Conservation (phyloP, 495 filamentous ascomycete species). For the Sphaerosporella brunnea region DNA sequence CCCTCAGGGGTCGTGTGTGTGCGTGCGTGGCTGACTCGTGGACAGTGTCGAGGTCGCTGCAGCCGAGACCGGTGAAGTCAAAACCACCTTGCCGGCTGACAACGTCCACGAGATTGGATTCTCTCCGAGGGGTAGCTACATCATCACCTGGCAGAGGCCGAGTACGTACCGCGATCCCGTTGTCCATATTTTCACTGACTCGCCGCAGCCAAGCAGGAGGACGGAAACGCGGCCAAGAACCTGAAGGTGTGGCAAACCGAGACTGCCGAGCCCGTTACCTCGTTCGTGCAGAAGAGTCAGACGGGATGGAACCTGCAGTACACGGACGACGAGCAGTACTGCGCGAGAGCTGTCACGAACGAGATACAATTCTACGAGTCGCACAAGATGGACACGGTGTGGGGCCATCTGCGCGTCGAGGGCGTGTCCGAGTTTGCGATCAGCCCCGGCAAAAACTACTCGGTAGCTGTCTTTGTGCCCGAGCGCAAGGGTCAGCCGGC, state of each 20-base stretch:
- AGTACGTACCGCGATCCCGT: constrained; percentile 13
- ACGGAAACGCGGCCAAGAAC: constrained; percentile 84
- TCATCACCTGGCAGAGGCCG: constrained; percentile 89
- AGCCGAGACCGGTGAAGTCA: constrained; percentile 56
- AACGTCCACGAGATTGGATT: constrained; percentile 90
- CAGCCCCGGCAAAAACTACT: constrained; percentile 70
- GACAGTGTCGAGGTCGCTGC: constrained; percentile 63
- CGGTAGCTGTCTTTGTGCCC: constrained; percentile 81
- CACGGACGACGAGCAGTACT: constrained; percentile 76
- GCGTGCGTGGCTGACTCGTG: constrained; percentile 10
- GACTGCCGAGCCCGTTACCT: constrained; percentile 46
- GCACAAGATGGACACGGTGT: constrained; percentile 62
- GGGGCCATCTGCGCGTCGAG: constrained; percentile 88
- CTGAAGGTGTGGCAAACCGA: constrained; percentile 82
- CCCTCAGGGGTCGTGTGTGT: background rate
- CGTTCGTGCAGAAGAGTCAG: constrained; percentile 90
- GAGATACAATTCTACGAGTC: constrained; percentile 94
- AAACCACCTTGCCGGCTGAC: constrained; percentile 53
- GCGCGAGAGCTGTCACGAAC: constrained; percentile 85
- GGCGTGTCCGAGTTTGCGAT: constrained; percentile 81
- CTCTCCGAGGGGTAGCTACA: constrained; percentile 74
- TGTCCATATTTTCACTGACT: background rate
- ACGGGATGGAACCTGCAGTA: constrained; percentile 97
- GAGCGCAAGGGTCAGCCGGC: constrained; percentile 93
- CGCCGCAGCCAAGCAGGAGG: constrained; percentile 69